A percentile compares a stretch with the other conserved stretches of the same genome.
Conservation (phyloP, 495 filamentous ascomycete genomes). For the Sordaria brevicollis region DNA sequence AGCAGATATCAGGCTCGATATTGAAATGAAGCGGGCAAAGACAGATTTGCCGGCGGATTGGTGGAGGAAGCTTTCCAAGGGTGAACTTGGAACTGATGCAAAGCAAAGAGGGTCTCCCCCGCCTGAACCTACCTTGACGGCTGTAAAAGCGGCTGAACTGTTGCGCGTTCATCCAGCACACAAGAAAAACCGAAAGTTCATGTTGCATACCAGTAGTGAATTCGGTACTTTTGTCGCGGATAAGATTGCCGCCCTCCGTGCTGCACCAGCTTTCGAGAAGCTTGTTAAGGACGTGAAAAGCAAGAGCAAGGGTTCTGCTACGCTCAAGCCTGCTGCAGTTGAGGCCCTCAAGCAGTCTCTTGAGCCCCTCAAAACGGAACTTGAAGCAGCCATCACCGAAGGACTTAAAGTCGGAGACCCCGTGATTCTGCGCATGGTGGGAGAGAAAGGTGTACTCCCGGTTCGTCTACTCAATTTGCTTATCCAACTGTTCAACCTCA, state of each 20-base stretch:
- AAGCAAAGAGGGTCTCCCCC: conserved; percentile 5
- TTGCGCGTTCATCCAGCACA: conserved; percentile 15
- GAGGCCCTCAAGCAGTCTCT: conserved; percentile 6
- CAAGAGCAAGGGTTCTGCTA: conserved; percentile 3
- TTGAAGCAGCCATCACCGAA: conserved; percentile 10
- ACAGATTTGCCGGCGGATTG: conserved; percentile 18
- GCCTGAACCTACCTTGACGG: conserved; percentile 8
- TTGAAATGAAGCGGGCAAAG: conserved; percentile 13
- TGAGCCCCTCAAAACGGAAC: conserved; percentile 6
- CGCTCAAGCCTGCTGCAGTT: conserved; percentile 5
- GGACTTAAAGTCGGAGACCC: conserved; percentile 7
- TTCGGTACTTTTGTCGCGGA: conserved; percentile 3
- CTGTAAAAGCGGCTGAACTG: conserved; percentile 9
- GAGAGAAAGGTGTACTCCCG: conserved; percentile 28
- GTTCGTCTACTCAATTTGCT: conserved; percentile 52
- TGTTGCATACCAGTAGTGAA: not conserved
- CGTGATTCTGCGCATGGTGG: conserved; percentile 40
- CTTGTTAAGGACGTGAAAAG: not conserved
- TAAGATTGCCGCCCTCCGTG: conserved; percentile 3
- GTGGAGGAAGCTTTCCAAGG: conserved; percentile 11
- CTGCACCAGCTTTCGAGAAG: conserved; percentile 5
- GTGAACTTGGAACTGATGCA: not conserved
- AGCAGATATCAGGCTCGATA: conserved; percentile 15
- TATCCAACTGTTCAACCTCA: conserved; percentile 52
- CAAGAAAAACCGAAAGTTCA: conserved; percentile 5